Percentiles rank a stretch among this genome's conserved stretches.
phyloP scores from a whole-genome alignment of 352 stramenopile species.

The Pythium biforme region DNA sequence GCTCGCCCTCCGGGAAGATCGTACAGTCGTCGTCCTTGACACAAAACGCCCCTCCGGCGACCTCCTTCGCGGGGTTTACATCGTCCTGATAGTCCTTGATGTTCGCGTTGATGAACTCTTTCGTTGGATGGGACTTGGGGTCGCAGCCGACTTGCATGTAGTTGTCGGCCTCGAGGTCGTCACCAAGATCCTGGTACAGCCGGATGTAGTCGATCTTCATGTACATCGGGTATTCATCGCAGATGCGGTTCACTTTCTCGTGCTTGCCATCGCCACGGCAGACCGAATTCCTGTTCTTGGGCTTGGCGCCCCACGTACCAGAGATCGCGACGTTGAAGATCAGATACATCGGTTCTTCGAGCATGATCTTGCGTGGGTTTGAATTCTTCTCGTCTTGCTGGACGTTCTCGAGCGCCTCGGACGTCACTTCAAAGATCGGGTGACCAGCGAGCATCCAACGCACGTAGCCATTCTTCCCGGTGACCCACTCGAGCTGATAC shows the following conservation, averaged over 20 bases:
- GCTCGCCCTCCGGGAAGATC: conserved; percentile 3
- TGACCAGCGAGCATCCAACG: conserved; percentile 42
- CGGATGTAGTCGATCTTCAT: conserved; percentile 25
- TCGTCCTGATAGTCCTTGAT: conserved; percentile 16
- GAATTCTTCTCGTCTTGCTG: conserved; percentile 34
- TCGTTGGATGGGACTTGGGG: conserved; percentile 25
- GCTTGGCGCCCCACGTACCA: conserved; percentile 37
- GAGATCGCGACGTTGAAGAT: conserved; percentile 61
- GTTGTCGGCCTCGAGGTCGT: conserved; percentile 5
- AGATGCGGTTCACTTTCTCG: conserved; percentile 38
- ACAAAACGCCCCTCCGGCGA: conserved; percentile 14
- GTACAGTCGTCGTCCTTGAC: conserved; percentile 19
- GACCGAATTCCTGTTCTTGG: conserved; percentile 39
- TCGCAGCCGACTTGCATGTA: conserved; percentile 27
- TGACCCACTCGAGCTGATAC: conserved; percentile 65
- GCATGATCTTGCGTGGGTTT: conserved; percentile 54
- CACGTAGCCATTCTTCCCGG: conserved; percentile 45
- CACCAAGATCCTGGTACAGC: conserved; percentile 27
- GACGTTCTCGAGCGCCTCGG: conserved; percentile 40
- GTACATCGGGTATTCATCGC: conserved; percentile 52
- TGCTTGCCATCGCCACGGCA: not conserved
- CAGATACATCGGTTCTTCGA: conserved; percentile 61
- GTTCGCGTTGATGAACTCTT: conserved; percentile 26
- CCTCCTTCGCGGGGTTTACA: conserved; percentile 12
- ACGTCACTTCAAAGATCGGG: conserved; percentile 51